Evolutionary conservation across 2,329 filamentous ascomycete species (phyloP).

Genomic region (Ceratocystis lukuohia): DNA sequence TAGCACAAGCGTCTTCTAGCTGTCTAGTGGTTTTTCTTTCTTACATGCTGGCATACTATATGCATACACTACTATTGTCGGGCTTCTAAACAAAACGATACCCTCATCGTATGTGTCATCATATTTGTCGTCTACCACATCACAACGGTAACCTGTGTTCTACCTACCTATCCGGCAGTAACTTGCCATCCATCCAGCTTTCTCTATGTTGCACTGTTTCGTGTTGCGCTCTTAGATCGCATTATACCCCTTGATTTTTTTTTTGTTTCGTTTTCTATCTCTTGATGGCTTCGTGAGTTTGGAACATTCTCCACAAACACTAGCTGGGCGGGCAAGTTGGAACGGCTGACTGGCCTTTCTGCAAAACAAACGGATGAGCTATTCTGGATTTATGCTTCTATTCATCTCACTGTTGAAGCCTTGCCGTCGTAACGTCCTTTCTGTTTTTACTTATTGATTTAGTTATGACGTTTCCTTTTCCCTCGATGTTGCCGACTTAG

Average conservation of each 20-base stretch:
- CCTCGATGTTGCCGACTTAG: not conserved
- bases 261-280: constrained; percentile 10
- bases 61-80: too few relatives aligned
- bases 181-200: not conserved
- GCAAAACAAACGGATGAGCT: not conserved
- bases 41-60: too few relatives aligned
- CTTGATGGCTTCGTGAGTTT: not conserved
- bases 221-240: constrained; percentile 11
- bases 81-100: too few relatives aligned
- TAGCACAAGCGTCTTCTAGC: constrained; percentile 24
- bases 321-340: not conserved
- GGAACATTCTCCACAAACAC: not conserved
- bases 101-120: too few relatives aligned
- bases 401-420: too few relatives aligned
- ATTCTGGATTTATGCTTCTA: not conserved
- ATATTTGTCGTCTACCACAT: too few relatives aligned
- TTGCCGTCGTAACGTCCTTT: not conserved
- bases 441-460: constrained; percentile 8
- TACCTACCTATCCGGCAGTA: not conserved
- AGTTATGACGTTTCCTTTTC: constrained; percentile 8
- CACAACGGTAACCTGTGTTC: not conserved
- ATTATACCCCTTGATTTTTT: constrained; percentile 15
- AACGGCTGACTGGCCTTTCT: not conserved
- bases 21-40: constrained; percentile 12
- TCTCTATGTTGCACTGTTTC: constrained; percentile 13